Evolutionary conservation across 371 early-diverging fungal species (phyloP), one percentile per base, ranked within the genome.

Genomic region (Lichtheimia corymbifera): DNA sequence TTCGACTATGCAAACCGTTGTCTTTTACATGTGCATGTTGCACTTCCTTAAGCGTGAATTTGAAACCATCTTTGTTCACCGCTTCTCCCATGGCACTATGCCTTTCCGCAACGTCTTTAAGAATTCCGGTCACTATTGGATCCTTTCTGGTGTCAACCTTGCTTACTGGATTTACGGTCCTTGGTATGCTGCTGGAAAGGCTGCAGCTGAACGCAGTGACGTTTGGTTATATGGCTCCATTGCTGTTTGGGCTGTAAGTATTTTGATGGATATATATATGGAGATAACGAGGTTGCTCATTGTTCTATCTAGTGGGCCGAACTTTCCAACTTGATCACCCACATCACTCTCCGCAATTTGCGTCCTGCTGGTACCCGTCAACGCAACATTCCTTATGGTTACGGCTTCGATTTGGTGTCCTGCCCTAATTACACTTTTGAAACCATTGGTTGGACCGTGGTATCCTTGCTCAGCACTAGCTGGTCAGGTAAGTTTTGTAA

Each of bases 391-490:
- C 98, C 98, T 53, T 86, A 81, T 61, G 98, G 98, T 50, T 97
- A 94, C 68, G 97, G 97, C 5, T 97, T 97, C 61, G 85, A 89
- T 62, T 72, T 90, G 54, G 94, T 96, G n/a, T 90, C 89, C 42
- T 94, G 90, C 79, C 97, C 90, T 64, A 97, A 97, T 77, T 97
- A 97, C 73, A 82, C 92, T 58, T 97, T 95, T 67, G 98, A 98
- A 73, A 83, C 86, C 35, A 50, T 95, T 50, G 91, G 88, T 12
- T 97, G 98, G 98, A 64, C 88, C 43, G 82, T 88, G 40, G 70
- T 96, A 41, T 76, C 87, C 47, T 71, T 86, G 56, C 74, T 96
- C 67, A 92, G 92, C 35, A 89, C 91, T 57, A 89, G 88, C 58
- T 82, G 87, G 77, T 82, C 90, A 30, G 77, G 87, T 87, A 85